Evolutionary conservation across 2,329 filamentous ascomycete genomes (phyloP).

Genomic region (Fusarium lyarnte): DNA sequence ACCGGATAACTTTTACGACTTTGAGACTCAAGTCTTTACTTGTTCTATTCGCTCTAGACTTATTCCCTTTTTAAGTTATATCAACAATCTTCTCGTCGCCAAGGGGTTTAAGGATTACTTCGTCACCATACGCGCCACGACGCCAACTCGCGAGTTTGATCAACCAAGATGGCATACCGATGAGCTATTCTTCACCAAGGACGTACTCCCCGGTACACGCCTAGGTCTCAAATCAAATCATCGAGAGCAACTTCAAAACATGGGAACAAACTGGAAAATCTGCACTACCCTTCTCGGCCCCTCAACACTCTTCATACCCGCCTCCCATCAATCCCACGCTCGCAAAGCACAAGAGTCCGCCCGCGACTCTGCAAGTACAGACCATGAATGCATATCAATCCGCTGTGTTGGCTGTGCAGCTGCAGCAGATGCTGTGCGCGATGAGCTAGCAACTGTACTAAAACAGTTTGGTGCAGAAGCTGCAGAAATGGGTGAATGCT

Average conservation of each 20-base stretch:
- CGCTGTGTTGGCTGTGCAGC: slow-evolving; percentile 56
- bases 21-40: slow-evolving; percentile 48
- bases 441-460: slow-evolving; percentile 46
- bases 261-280: slow-evolving; percentile 58
- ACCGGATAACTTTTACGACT: slow-evolving; percentile 52
- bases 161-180: slow-evolving; percentile 60
- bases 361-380: slow-evolving; percentile 41
- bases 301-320: slow-evolving; percentile 55
- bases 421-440: slow-evolving; percentile 52
- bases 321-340: slow-evolving; percentile 44
- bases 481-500: slow-evolving; percentile 47
- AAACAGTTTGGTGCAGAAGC: slow-evolving; percentile 32
- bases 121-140: slow-evolving; percentile 58
- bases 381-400: slow-evolving; percentile 54
- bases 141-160: slow-evolving; percentile 55
- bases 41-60: slow-evolving; percentile 48
- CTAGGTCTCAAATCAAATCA: slow-evolving; percentile 15
- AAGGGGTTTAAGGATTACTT: slow-evolving; percentile 55
- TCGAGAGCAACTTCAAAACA: neutral
- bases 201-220: slow-evolving; percentile 18
- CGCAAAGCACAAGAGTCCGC: slow-evolving; percentile 46
- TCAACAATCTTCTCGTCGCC: slow-evolving; percentile 49
- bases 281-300: slow-evolving; percentile 58
- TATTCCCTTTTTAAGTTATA: slow-evolving; percentile 53
- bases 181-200: slow-evolving; percentile 55